Evolutionary conservation across 495 filamentous ascomycete genomes (phyloP), one percentile per base, ranked within the genome.

Genomic region (Penicillium cosmopolitanum): DNA sequence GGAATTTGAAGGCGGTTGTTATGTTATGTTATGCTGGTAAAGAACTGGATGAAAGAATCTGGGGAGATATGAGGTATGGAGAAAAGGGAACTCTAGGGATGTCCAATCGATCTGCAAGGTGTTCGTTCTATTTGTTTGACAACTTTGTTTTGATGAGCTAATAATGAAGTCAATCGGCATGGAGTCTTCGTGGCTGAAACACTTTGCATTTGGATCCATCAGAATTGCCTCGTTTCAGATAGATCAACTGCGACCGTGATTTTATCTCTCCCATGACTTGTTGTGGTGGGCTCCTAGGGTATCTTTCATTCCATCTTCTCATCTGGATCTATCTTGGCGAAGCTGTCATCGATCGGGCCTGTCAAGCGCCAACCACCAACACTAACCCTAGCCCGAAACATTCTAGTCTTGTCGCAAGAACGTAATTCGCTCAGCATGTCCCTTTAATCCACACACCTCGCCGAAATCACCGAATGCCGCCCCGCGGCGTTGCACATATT

Each of bases 401-500:
- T 18, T 38, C 51, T 60, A 63, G 47, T 57, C 35, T 33, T 75
- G 71, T 12, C 56, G 65, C 34, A 77, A 47, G 16, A 77, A 74
- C 15, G 61, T 68, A 19, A 77, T 68, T 13, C 48, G 18, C 44
- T 66, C 62, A 57, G 58, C 52, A 60, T 75, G 59, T 3, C 64
- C 65, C 19, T 71, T 60, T 34, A 71, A 40, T 15, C 66, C 67
- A 64, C 74, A 75, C 10, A 71, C 67, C 5, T 71, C 65, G 2
- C 50, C 67, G 58, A 74, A 77, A 11, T 70, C 64, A 11, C 73
- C 74, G 12, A 72, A 64, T 40, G 69, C 68, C 31, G 25, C 12
- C 38, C 62, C 66, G 33, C 65, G 60, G 51, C 60, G 60, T 56
- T 63, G 59, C 8, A 85, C 76, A 68, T 76, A 70, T 15, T 68